Percentiles rank a stretch among this genome's conserved stretches.
These are phyloP conservation scores for Tremella yokohamensis DNA, from an alignment of 768 basidiomycete genomes.

Conservation along the genomic window DNA sequence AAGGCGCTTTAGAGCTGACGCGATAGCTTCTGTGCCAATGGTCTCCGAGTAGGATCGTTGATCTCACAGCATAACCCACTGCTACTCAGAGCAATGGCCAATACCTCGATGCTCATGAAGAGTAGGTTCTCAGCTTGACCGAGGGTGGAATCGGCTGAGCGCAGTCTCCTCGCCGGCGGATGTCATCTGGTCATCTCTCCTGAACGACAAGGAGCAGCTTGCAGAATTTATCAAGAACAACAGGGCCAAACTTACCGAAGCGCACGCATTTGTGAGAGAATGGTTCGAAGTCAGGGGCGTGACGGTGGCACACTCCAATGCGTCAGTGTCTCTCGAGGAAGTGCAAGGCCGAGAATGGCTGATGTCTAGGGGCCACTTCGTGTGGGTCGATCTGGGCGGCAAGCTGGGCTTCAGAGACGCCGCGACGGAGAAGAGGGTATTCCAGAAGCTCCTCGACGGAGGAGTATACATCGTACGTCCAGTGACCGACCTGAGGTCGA, in stretches of 20 bases:
- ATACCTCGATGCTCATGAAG: constrained; percentile 49
- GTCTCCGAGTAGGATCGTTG: constrained; percentile 42
- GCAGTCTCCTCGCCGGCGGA: constrained; percentile 41
- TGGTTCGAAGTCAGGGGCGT: constrained; percentile 46
- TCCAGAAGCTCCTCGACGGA: constrained; percentile 43
- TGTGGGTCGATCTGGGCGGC: constrained; percentile 46
- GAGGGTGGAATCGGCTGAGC: background rate
- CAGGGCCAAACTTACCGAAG: constrained; percentile 26
- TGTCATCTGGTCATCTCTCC: constrained; percentile 37
- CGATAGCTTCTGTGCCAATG: constrained; percentile 36
- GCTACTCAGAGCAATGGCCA: constrained; percentile 43
- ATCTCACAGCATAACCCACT: constrained; percentile 47
- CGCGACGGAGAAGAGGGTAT: constrained; percentile 40
- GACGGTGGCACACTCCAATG: constrained; percentile 38
- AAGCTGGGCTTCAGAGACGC: constrained; percentile 34
- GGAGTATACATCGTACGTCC: constrained; percentile 47
- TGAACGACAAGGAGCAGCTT: constrained; percentile 21
- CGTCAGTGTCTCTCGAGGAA: constrained; percentile 20
- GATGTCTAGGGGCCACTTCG: constrained; percentile 37
- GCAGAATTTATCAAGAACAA: constrained; percentile 35
- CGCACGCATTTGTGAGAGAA: constrained; percentile 32
- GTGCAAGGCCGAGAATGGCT: background rate
- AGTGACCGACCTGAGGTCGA: background rate
- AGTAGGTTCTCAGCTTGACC: constrained; percentile 18
- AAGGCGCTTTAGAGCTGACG: constrained; percentile 5